These are phyloP conservation scores for Akanthomyces uredinophilus DNA, from an alignment of 2,329 filamentous ascomycete genomes.

Conservation along the genomic window DNA sequence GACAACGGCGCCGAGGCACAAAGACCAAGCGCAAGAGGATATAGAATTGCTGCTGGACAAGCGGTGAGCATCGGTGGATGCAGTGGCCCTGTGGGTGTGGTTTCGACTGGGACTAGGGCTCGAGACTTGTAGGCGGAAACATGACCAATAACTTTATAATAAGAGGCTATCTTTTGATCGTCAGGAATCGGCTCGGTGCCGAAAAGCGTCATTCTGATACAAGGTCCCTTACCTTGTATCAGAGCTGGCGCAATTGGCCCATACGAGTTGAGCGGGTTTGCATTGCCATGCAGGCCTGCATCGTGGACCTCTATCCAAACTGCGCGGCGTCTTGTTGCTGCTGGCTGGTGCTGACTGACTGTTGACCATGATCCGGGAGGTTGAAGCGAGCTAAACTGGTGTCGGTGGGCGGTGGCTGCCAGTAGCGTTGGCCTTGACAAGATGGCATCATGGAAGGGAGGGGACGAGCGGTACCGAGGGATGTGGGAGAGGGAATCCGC, in stretches of 20 bases:
- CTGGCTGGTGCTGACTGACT: background rate
- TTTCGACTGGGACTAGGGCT: conserved; percentile 11
- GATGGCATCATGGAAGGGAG: conserved; percentile 7
- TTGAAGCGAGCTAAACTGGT: background rate
- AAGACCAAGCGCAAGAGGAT: background rate
- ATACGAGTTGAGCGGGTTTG: background rate
- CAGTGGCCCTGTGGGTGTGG: background rate
- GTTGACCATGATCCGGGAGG: background rate
- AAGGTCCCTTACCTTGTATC: background rate
- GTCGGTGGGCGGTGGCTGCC: background rate
- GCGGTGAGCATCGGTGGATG: conserved; percentile 7
- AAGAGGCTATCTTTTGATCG: background rate
- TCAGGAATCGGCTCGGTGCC: background rate
- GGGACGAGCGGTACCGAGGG: background rate
- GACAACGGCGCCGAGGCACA: background rate
- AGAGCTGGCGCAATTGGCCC: background rate
- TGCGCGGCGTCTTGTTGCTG: background rate
- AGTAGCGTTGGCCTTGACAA: background rate
- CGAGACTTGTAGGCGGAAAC: background rate
- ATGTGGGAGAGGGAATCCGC: conserved; percentile 1
- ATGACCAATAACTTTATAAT: background rate
- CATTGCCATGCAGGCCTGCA: background rate
- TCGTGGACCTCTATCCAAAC: background rate
- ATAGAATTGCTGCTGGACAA: background rate
- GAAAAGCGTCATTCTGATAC: background rate